Evolutionary conservation across 2,329 filamentous ascomycete genomes (phyloP).

Genomic region (Cladophialophora carrionii): DNA sequence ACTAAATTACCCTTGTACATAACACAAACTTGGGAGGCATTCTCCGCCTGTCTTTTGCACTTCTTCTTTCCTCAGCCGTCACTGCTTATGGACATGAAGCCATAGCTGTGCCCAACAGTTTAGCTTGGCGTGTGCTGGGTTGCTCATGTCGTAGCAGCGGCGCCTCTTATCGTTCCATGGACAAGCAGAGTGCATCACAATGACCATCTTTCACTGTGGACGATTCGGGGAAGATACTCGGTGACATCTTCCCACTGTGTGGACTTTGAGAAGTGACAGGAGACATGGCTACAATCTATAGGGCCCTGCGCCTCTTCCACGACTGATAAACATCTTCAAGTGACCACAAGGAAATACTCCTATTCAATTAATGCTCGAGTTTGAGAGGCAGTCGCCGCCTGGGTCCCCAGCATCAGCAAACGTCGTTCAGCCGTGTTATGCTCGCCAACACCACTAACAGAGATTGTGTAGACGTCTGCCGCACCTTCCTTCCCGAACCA

Average conservation of each 20-base stretch:
- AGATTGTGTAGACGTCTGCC: conserved; percentile 27
- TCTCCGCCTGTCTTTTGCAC: too few relatives aligned
- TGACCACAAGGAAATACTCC: conserved; percentile 29
- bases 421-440: conserved; percentile 10
- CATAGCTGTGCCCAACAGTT: too few relatives aligned
- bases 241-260: conserved; percentile 42
- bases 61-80: too few relatives aligned
- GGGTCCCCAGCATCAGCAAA: conserved; percentile 41
- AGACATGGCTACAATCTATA: conserved; percentile 41
- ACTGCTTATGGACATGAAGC: too few relatives aligned
- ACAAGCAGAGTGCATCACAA: conserved; percentile 20
- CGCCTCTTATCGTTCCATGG: too few relatives aligned
- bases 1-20: too few relatives aligned
- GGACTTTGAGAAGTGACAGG: conserved; percentile 41
- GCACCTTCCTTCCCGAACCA: too few relatives aligned
- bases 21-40: too few relatives aligned
- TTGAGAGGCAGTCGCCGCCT: conserved; percentile 33
- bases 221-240: conserved; percentile 46
- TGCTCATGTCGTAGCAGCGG: too few relatives aligned
- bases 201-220: conserved; percentile 39
- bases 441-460: conserved; percentile 4
- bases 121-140: too few relatives aligned
- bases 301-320: conserved; percentile 58
- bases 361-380: conserved; percentile 37
- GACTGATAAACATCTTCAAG: conserved; percentile 45